Evolutionary conservation across 2,329 filamentous ascomycete species (phyloP), one percentile per base, ranked within the genome.

Genomic region (Ambrosiella cleistominuta): DNA sequence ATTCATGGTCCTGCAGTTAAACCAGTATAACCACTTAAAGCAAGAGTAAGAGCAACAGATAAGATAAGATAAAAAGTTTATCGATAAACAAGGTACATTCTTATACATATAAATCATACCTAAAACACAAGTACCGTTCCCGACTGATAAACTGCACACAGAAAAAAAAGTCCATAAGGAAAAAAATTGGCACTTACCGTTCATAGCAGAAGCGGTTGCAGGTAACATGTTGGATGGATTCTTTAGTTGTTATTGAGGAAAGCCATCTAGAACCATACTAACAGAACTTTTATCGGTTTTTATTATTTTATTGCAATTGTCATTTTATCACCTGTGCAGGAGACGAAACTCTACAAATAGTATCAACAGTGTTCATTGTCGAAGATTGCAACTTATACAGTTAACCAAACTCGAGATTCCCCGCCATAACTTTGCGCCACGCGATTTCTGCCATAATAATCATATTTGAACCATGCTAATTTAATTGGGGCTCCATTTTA

Each of bases 401-500:
- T 15, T 15, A 45, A 27, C 27, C 9, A 7, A n/a, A 13, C 44
- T 9, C 4, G 27, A 35, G 13, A 60, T 45, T 47, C 52, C 4
- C 13, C 17, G 13, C 37, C 6, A 17, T n/a, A 19, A 42, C 8
- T 42, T 19, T 51, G 37, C 52, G 37, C 52, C 38, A 54, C 52
- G 52, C 52, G 52, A 40, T 52, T 60, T 52, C 52, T 55, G 47
- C 42, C 27, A 50, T 42, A 42, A 44, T 38, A 13, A 15, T 27
- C 50, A 35, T 55, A 27, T 38, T n/a, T 38, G 42, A 54, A 42
- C 59, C 53, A 57, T 60, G 59, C 49, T 52, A 56, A 50, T 53
- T 57, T 60, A 60, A 60, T 39, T 60, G 59, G 52, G 59, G 56
- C 56, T 55, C 50, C 44, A 60, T 55, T 51, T 51, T 36, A 5